Percentiles rank a stretch among this genome's conserved stretches.
Conservation (phyloP, 225 moss, liverwort and hornwort genomes). For the Polytrichum formosum region DNA sequence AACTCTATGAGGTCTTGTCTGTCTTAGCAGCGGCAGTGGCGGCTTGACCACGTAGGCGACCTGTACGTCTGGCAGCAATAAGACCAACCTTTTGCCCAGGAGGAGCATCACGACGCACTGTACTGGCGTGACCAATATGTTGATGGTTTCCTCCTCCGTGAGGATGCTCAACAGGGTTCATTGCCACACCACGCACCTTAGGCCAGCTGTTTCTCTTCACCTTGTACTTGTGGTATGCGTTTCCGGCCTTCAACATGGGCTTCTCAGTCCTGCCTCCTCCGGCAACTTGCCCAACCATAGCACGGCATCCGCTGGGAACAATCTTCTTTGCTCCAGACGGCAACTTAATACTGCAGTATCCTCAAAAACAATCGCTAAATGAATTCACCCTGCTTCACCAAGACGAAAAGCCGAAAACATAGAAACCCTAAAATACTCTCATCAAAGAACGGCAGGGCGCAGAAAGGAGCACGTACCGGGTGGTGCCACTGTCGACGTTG, state of each 20-base stretch:
- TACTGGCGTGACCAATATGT: conserved; percentile 88
- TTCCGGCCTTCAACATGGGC: conserved; percentile 89
- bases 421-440: background rate
- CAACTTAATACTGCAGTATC: conserved; percentile 55
- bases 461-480: conserved; percentile 34
- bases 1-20: conserved; percentile 50
- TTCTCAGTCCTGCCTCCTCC: conserved; percentile 89
- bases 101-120: conserved; percentile 86
- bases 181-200: conserved; percentile 88
- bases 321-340: conserved; percentile 88
- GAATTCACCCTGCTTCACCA: background rate
- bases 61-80: conserved; percentile 70
- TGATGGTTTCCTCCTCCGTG: conserved; percentile 95
- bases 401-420: background rate
- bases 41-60: conserved; percentile 84
- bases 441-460: background rate
- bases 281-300: conserved; percentile 85
- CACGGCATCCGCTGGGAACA: conserved; percentile 78
- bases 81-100: conserved; percentile 88
- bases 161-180: conserved; percentile 94
- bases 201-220: conserved; percentile 90
- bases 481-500: conserved; percentile 73
- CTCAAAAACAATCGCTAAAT: background rate
- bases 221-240: conserved; percentile 87
- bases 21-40: conserved; percentile 83